A percentile compares a stretch with the other conserved stretches of the same genome.
phyloP scores from a whole-genome alignment of 192 early-diverging fungal species.

The Coemansia sp. region DNA sequence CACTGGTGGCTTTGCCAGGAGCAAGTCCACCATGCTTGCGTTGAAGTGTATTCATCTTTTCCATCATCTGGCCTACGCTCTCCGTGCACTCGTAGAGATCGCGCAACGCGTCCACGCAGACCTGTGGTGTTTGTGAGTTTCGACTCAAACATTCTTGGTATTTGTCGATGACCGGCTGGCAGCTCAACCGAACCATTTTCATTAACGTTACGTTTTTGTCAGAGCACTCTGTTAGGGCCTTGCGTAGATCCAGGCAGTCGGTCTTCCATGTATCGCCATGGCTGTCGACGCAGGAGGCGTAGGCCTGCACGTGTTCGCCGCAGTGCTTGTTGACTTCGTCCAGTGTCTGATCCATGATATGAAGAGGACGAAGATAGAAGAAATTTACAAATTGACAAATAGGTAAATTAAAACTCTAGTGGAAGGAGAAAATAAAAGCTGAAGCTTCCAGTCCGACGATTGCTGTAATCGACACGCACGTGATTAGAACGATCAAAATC shows the following conservation, averaged over 20 bases:
- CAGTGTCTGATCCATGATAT: conserved; percentile 46
- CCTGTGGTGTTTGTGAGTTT: conserved; percentile 33
- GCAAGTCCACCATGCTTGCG: conserved; percentile 14
- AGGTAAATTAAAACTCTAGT: too few species aligned
- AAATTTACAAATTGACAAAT: neutral
- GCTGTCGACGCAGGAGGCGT: conserved; percentile 43
- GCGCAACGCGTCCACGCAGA: conserved; percentile 40
- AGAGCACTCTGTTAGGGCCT: conserved; percentile 46
- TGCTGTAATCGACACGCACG: neutral
- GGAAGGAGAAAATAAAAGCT: too few species aligned
- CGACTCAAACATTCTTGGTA: conserved; percentile 43
- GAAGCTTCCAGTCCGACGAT: too few species aligned
- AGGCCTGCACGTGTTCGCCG: conserved; percentile 46
- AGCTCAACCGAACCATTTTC: conserved; percentile 51
- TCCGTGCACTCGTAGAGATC: conserved; percentile 56
- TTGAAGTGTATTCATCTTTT: conserved; percentile 45
- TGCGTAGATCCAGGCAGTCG: conserved; percentile 36
- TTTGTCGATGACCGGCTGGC: conserved; percentile 49
- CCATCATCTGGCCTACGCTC: conserved; percentile 48
- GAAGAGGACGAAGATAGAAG: neutral
- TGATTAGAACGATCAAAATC: neutral
- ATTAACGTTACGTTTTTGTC: conserved; percentile 56
- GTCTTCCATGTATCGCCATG: conserved; percentile 43
- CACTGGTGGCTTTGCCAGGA: neutral
- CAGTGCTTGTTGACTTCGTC: conserved; percentile 57